A percentile compares a stretch with the other conserved stretches of the same genome.
phyloP scores from a whole-genome alignment of 2,329 filamentous ascomycete genomes.

The Fusarium scirpi region DNA sequence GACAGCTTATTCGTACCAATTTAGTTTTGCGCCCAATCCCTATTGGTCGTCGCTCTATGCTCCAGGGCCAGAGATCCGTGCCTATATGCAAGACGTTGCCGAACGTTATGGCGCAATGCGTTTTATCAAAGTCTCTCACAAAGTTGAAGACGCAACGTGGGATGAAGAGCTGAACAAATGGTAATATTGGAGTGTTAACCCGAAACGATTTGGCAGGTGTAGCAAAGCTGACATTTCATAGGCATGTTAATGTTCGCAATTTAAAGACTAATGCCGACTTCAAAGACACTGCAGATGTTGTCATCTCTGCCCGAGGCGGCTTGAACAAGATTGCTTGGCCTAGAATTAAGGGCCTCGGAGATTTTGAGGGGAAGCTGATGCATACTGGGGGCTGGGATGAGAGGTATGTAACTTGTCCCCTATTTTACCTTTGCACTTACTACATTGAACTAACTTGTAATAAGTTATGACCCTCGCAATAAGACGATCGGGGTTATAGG shows the following conservation, averaged over 20 bases:
- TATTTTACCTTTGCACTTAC: neutral
- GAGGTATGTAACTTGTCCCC: neutral
- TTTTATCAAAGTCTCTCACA: constrained; percentile 18
- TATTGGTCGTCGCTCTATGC: constrained; percentile 25
- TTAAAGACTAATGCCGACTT: neutral
- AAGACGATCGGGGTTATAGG: neutral
- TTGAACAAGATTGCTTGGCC: neutral
- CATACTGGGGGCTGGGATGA: neutral
- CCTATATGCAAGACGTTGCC: constrained; percentile 22
- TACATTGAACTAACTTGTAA: neutral
- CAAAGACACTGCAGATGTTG: neutral
- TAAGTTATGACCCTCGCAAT: neutral
- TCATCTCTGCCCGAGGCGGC: neutral
- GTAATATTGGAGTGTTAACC: neutral
- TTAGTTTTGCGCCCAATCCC: constrained; percentile 16
- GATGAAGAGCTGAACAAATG: constrained; percentile 7
- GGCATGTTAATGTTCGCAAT: neutral
- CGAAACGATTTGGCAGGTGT: neutral
- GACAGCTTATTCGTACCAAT: constrained; percentile 23
- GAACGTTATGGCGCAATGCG: constrained; percentile 16
- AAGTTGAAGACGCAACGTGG: constrained; percentile 2
- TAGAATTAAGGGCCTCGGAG: neutral
- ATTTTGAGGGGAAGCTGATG: neutral
- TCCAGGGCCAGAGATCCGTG: constrained; percentile 18
- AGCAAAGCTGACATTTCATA: neutral